Evolutionary conservation across 345 rosid genomes (phyloP), one percentile per base, ranked within the genome.

Genomic region (Salix brachista): DNA sequence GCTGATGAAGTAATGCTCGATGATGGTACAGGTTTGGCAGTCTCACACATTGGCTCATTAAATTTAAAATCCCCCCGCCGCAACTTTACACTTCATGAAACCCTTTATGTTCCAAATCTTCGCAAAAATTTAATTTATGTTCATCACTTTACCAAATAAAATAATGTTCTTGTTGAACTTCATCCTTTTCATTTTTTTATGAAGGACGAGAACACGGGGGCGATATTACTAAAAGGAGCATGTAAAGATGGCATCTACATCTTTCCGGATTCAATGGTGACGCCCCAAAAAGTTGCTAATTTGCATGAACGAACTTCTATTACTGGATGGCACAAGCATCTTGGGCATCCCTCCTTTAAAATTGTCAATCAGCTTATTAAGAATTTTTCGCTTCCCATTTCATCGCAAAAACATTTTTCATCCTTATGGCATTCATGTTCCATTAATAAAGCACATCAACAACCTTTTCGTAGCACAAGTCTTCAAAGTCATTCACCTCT

Each of bases 261-360:
- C n/a, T 50, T 50, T 0, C n/a, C 0, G 0, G 2, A 5, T 6
- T 50, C 58, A 1, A 18, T 18, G 9, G 8, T 1, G n/a, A 2
- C 0, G 0, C n/a, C n/a, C 7, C 0, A 4, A 18, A 50, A 50
- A 0, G 8, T 18, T 2, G n/a, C 0, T 0, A 6, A 2, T 17
- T 0, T 6, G 3, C n/a, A 50, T 6, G n/a, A 50, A 50, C 0
- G 1, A 0, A 50, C 58, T 6, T 50, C 3, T 2, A 50, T 50
- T 50, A 3, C 5, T 16, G 8, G n/a, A 16, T 50, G 21, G 3
- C 56, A 50, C 1, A 50, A 50, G 9, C 1, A 1, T 17, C 1
- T 50, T 18, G 9, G 58, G 58, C 58, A 50, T 50, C 56, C 3
- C 6, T 5, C 58, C 0, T 0, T 18, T 50, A 50, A 18, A 50